Conservation (phyloP, 1,284 basidiomycete species). For the Trametes versicolor region DNA sequence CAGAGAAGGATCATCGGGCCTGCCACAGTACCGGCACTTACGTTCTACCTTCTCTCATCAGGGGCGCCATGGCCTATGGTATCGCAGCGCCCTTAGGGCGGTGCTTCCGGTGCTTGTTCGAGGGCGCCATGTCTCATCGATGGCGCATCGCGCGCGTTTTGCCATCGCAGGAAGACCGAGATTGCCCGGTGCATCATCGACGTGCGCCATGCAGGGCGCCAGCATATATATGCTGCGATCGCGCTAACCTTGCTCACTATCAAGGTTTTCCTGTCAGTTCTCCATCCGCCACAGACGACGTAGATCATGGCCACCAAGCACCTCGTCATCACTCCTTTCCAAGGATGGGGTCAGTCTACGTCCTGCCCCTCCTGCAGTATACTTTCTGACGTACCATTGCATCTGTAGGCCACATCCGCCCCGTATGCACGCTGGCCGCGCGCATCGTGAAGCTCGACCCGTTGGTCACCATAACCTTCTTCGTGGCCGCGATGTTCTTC, state of each 20-base stretch:
- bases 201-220: too few species aligned
- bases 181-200: background rate
- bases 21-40: background rate
- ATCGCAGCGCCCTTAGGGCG: too few species aligned
- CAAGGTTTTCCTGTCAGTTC: too few species aligned
- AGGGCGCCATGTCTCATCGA: background rate
- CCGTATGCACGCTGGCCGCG: conserved; percentile 17
- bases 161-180: background rate
- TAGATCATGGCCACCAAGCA: conserved; percentile 8
- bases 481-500: conserved; percentile 7
- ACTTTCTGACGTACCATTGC: background rate
- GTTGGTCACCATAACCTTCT: conserved; percentile 12
- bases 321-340: conserved; percentile 14
- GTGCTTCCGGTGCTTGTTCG: too few species aligned
- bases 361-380: background rate
- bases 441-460: conserved; percentile 11
- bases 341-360: conserved; percentile 4
- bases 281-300: background rate
- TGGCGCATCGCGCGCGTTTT: background rate
- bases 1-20: too few species aligned
- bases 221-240: too few species aligned
- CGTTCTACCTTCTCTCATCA: background rate
- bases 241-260: too few species aligned
- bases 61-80: background rate
- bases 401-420: conserved; percentile 11